Conservation (phyloP, 129 eudicot genomes). For the Deinandra increscens region DNA sequence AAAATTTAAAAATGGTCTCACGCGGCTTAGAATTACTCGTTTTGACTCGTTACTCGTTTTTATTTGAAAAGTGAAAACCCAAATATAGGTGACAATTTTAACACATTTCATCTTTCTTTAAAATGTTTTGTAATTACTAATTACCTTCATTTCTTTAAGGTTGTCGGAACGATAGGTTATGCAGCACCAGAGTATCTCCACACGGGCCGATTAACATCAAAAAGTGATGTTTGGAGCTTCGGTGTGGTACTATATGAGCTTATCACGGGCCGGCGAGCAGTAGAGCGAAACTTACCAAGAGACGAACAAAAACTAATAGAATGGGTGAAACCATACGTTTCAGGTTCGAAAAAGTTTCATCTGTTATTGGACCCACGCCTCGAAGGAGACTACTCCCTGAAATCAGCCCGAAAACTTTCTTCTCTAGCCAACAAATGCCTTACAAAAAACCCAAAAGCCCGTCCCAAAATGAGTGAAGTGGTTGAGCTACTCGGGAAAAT, state of each 20-base stretch:
- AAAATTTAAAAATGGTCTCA: no score
- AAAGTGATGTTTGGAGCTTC: constrained; percentile 94
- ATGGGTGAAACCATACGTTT: constrained; percentile 77
- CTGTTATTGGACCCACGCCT: constrained; percentile 64
- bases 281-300: constrained; percentile 80
- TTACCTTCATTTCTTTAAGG: constrained; percentile 36
- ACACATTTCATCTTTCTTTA: neutral
- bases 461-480: constrained; percentile 90
- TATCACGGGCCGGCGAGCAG: constrained; percentile 83
- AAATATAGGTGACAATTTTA: no score
- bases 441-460: constrained; percentile 61
- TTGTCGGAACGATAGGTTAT: constrained; percentile 91
- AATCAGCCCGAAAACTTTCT: constrained; percentile 73
- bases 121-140: neutral
- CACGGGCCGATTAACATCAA: constrained; percentile 78
- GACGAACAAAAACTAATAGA: constrained; percentile 83
- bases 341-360: constrained; percentile 78
- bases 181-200: constrained; percentile 97
- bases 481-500: constrained; percentile 63
- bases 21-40: neutral
- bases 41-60: neutral
- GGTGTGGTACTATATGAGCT: constrained; percentile 91
- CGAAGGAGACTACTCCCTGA: constrained; percentile 54
- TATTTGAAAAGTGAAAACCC: no score
- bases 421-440: constrained; percentile 78